Evolutionary conservation across 441 rosid species (phyloP).

Genomic region (Biscutella laevigata): DNA sequence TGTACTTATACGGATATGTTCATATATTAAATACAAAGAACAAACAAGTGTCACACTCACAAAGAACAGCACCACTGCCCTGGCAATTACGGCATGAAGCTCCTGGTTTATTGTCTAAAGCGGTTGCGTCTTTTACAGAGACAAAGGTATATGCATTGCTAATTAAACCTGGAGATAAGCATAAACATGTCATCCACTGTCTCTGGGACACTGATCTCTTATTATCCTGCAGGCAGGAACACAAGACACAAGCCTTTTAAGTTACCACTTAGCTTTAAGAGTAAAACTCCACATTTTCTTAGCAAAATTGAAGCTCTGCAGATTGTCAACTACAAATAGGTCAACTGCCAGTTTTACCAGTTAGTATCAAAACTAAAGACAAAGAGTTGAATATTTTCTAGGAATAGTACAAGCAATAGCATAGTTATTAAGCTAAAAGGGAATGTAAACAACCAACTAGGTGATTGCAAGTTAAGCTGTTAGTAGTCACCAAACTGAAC

Average conservation of each 20-base stretch:
- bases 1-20: too few relatives aligned
- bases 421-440: neutral
- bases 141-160: conserved; percentile 31
- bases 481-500: neutral
- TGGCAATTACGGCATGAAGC: conserved; percentile 65
- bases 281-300: too few relatives aligned
- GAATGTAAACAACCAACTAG: neutral
- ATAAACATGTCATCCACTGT: conserved; percentile 53
- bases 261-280: neutral
- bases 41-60: conserved; percentile 38
- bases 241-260: neutral
- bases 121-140: conserved; percentile 36
- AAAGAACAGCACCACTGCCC: conserved; percentile 75
- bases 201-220: conserved; percentile 47
- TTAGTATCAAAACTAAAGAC: conserved; percentile 1
- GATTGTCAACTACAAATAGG: neutral
- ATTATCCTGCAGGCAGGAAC: conserved; percentile 32
- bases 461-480: neutral
- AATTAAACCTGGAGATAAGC: conserved; percentile 49
- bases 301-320: neutral
- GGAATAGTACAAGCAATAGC: neutral
- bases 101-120: conserved; percentile 52
- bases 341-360: neutral
- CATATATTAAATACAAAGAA: too few relatives aligned
- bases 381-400: neutral